Conservation (phyloP, 768 basidiomycete species). For the Austroboletus festivus region DNA sequence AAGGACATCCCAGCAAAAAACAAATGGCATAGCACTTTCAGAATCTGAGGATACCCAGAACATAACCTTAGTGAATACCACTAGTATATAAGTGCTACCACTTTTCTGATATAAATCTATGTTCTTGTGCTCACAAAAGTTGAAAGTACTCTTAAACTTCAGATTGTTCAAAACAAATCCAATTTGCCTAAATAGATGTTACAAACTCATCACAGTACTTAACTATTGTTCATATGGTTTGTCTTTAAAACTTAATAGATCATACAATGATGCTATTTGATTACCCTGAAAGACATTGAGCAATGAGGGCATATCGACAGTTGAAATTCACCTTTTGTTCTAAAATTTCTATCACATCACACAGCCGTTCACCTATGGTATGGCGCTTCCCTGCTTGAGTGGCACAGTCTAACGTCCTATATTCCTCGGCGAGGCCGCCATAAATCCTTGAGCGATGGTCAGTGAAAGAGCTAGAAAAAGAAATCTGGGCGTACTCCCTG, state of each 20-base stretch:
- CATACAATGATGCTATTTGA: constrained; percentile 90
- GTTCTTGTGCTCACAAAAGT: no score
- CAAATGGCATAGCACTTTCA: no score
- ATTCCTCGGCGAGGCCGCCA: constrained; percentile 87
- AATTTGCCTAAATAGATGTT: no score
- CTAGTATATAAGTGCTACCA: no score
- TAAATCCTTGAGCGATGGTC: constrained; percentile 65
- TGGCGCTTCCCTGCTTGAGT: constrained; percentile 80
- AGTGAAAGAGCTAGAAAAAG: not conserved
- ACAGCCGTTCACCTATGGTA: constrained; percentile 82
- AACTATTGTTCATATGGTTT: constrained; percentile 36
- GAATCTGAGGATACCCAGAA: no score
- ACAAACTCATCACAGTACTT: no score
- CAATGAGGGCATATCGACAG: not conserved
- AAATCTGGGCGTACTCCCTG: constrained; percentile 63
- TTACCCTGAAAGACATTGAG: constrained; percentile 59
- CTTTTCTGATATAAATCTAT: no score
- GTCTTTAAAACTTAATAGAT: constrained; percentile 74
- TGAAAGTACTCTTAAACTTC: no score
- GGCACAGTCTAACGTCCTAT: constrained; percentile 83
- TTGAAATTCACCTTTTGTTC: constrained; percentile 73
- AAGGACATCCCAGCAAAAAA: no score
- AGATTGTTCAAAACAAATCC: no score
- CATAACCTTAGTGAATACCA: no score
- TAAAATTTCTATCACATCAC: constrained; percentile 86